Evolutionary conservation across 345 rosid species (phyloP), one percentile per base, ranked within the genome.

Genomic region (Geranium rotundifolium): DNA sequence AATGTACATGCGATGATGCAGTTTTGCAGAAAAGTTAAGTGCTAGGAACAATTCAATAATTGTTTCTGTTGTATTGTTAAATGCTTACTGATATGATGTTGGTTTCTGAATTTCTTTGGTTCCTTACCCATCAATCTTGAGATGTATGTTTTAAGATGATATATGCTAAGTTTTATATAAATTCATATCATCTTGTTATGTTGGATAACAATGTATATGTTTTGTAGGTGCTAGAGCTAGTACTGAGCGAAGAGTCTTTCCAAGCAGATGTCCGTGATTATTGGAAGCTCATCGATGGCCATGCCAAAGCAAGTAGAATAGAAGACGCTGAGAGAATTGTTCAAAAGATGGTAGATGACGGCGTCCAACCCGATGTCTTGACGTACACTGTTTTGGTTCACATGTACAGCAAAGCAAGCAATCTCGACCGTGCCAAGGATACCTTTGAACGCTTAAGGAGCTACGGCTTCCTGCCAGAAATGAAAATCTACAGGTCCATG

Each of bases 301-400:
- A 83, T 72, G 92, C 90, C 59, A 77, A 79, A 74, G 81, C 74
- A 67, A 78, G 74, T 61, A 71, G 31, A 62, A 2, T 78, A 60
- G 85, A 86, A 77, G 91, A 84, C 69, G 89, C 79, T 5, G 99
- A 93, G 77, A 77, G 92, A 71, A 65, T 90, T 67, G 74, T 88
- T 34, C 67, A 73, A 66, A 88, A 85, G 74, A 93, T 90, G 95
- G 73, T 67, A 41, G 85, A 80, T 60, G 80, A 76, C 49, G 92
- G 88, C 49, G 60, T 82, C n/a, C 23, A 63, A 61, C 91, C 84
- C 15, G 96, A 88, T 79, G 75, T 84, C 68, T 60, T 80, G 63
- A 83, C 76, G 13, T 62, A 73, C 62, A 76, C 82, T 16, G 68
- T 68, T 37, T 71, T 88, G 74, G 78, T 86, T 59, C 89, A 76